Conservation (phyloP, 345 rosid genomes). For the Cochlearia excelsa region DNA sequence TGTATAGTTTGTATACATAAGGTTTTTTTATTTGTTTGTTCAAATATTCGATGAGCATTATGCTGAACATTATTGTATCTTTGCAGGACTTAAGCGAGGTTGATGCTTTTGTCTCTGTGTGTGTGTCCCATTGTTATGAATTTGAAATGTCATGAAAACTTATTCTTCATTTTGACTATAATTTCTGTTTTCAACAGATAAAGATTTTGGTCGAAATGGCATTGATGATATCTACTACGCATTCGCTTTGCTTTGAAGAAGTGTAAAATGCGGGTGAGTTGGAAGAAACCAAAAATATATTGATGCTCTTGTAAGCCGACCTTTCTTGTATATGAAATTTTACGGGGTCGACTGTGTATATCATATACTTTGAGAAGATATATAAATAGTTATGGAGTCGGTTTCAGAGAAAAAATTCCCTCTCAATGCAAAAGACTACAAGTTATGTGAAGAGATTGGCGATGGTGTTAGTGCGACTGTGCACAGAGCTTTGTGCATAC, state of each 20-base stretch:
- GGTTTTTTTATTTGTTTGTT: constrained; percentile 31
- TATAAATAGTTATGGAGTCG: constrained; percentile 46
- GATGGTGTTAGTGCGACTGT: constrained; percentile 97
- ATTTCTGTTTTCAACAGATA: constrained; percentile 19
- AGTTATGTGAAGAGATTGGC: constrained; percentile 85
- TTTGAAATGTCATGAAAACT: neutral
- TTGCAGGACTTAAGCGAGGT: constrained; percentile 11
- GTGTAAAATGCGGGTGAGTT: constrained; percentile 54
- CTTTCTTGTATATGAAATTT: constrained; percentile 33
- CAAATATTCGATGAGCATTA: constrained; percentile 12
- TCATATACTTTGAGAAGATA: constrained; percentile 39
- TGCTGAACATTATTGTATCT: constrained; percentile 6
- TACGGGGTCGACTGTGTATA: constrained; percentile 42
- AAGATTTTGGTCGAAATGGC: constrained; percentile 18
- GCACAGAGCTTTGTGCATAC: constrained; percentile 84
- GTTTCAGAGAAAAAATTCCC: constrained; percentile 68
- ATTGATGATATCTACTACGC: constrained; percentile 34
- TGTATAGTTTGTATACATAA: neutral
- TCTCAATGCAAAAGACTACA: constrained; percentile 70
- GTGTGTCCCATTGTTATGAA: constrained; percentile 4
- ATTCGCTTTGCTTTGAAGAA: constrained; percentile 35
- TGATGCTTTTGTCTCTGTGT: constrained; percentile 9
- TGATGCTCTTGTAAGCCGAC: constrained; percentile 32
- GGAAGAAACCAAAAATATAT: constrained; percentile 60
- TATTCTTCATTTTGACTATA: constrained; percentile 21